Percentiles rank a stretch among this genome's conserved stretches.
These are phyloP conservation scores for Aegle marmelos DNA, from an alignment of 345 rosid genomes.

Conservation along the genomic window DNA sequence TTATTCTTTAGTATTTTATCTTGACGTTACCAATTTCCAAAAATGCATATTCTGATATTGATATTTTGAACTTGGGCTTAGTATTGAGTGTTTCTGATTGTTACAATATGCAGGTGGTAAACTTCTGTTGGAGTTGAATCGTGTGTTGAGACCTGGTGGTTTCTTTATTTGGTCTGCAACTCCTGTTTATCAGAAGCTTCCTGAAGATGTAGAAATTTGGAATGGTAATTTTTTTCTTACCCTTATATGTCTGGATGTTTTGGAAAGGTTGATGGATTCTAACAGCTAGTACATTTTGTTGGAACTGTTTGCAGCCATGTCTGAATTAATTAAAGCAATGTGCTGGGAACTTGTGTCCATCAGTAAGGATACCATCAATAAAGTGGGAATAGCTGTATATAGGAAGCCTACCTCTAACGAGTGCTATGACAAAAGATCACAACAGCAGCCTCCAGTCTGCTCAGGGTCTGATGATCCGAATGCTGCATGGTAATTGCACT, in stretches of 20 bases:
- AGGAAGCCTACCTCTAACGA: slow-evolving; percentile 79
- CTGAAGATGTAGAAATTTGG: slow-evolving; percentile 88
- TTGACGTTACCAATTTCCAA: neutral
- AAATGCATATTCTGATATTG: neutral
- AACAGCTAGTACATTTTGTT: slow-evolving; percentile 18
- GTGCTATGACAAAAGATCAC: slow-evolving; percentile 71
- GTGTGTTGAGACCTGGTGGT: slow-evolving; percentile 83
- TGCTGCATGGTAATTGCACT: slow-evolving; percentile 72
- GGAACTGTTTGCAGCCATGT: slow-evolving; percentile 67
- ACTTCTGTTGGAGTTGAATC: slow-evolving; percentile 88
- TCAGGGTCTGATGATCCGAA: slow-evolving; percentile 78
- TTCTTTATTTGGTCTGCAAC: slow-evolving; percentile 98
- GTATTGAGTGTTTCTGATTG: neutral
- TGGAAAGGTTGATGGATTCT: slow-evolving; percentile 20
- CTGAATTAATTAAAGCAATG: slow-evolving; percentile 63
- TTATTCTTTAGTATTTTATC: neutral
- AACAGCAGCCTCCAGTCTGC: slow-evolving; percentile 75
- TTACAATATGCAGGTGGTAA: slow-evolving; percentile 63
- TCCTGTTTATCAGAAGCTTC: slow-evolving; percentile 81
- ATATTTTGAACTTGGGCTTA: neutral
- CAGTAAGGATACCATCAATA: slow-evolving; percentile 63
- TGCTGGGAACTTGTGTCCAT: slow-evolving; percentile 90
- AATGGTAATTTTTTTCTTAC: slow-evolving; percentile 46
- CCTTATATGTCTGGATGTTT: neutral
- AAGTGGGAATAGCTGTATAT: slow-evolving; percentile 76